phyloP scores from a whole-genome alignment of 164 flowering plant genomes.

The Saururus chinensis region DNA sequence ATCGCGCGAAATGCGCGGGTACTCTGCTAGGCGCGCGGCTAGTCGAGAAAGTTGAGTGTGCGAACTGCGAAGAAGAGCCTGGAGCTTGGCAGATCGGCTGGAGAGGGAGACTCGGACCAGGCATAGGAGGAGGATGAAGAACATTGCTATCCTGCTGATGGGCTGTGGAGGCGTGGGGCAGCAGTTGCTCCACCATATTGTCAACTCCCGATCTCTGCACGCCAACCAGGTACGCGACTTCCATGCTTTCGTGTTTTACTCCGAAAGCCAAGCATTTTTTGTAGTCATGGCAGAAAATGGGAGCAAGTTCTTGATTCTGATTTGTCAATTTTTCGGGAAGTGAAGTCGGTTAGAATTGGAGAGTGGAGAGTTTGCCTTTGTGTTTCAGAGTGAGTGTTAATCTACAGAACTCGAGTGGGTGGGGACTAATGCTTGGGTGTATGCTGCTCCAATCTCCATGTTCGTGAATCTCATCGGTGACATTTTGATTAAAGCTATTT shows the following conservation, averaged over 20 bases:
- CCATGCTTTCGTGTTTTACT: too few relatives aligned
- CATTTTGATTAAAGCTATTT: too few relatives aligned
- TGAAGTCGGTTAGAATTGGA: background rate
- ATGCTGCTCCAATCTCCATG: background rate
- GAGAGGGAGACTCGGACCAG: too few relatives aligned
- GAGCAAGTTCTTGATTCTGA: background rate
- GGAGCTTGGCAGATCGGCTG: too few relatives aligned
- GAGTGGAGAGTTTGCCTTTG: background rate
- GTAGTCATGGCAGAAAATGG: too few relatives aligned
- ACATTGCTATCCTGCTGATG: constrained; percentile 48
- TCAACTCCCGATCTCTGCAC: constrained; percentile 64
- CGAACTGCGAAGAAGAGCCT: too few relatives aligned
- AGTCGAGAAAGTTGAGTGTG: too few relatives aligned
- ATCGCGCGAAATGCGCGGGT: too few relatives aligned
- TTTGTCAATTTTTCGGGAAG: background rate
- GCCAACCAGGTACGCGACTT: constrained; percentile 68
- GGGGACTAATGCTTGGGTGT: too few relatives aligned
- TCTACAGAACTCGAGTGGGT: background rate
- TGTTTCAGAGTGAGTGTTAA: background rate
- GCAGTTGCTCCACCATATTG: constrained; percentile 75
- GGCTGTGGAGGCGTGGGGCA: constrained; percentile 91
- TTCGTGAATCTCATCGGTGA: background rate
- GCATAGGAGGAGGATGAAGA: constrained; percentile 29
- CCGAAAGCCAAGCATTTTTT: too few relatives aligned
- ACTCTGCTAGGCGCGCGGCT: too few relatives aligned